Base-by-base conservation (phyloP, 148 eudicot genomes). In the Camellia japonica region DNA sequence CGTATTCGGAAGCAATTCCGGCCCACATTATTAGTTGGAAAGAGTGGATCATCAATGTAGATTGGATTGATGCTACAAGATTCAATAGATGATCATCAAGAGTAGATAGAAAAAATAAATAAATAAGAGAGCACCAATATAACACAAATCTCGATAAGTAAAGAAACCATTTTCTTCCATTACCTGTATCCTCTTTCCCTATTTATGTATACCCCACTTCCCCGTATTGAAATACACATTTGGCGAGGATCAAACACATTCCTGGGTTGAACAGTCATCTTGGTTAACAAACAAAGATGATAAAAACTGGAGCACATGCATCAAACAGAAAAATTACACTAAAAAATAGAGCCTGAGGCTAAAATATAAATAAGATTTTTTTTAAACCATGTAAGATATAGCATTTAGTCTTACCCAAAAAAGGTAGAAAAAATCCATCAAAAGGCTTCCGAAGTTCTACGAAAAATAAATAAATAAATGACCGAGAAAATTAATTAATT, bases 191-290 rank as follows among this genome's bases (percentile, higher is more conserved):
- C 99, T 83, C 93, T 89, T 83, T 93, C 99, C 87, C 99, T 89
- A 71, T 92, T 89, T 85, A 96, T 87, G 79, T 96, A 96, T 64
- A 96, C 62, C n/a, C 99, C 99, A 84, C 91, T 96, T 75, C 99
- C 99, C 83, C 92, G 93, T 73, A 96, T 90, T 67, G 99, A 93
- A 78, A 92, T 88, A 61, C 99, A 93, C 98, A 96, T 96, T 82
- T 92, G 98, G 70, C 98, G 98, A 79, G 99, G 98, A 87, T 96
- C 99, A 86, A 96, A 96, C 64, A 93, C 99, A 82, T 93, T 96
- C 88, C 98, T 94, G 92, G 72, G 76, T 82, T 23, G 80, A 82
- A 54, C 10, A 51, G 30, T 60, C 68, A 58, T 64, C 71, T 58
- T 46, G 59, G 38, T 81, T 73, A 75, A 73, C 6, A 30, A 30